Conservation (phyloP, 208 protist genomes). For the Acanthamoeba divionensis region DNA sequence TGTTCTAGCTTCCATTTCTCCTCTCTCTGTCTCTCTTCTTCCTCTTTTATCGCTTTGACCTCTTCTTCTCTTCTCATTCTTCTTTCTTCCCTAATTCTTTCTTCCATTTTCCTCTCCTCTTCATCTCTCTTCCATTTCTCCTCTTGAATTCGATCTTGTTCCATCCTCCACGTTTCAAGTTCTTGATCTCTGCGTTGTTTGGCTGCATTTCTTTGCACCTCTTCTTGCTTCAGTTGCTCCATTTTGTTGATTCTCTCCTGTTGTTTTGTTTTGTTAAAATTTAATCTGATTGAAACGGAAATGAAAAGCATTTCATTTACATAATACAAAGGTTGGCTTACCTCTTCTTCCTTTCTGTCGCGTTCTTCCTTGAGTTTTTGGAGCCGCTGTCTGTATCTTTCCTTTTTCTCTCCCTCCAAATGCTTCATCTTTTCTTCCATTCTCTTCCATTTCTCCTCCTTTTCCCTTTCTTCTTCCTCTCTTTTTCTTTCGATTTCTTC, state of each 20-base stretch:
- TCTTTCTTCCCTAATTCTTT: background rate
- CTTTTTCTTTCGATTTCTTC: background rate
- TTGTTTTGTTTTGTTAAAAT: no score
- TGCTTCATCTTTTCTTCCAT: conserved; percentile 19
- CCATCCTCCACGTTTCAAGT: background rate
- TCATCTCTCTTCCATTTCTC: background rate
- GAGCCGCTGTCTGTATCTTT: background rate
- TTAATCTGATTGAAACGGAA: no score
- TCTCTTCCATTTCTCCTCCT: background rate
- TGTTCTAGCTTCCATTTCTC: background rate
- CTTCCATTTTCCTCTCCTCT: background rate
- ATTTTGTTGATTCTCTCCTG: background rate
- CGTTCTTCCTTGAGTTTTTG: conserved; percentile 40
- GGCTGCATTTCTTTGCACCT: background rate
- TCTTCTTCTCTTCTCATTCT: background rate
- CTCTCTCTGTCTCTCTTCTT: no score
- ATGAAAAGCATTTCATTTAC: background rate
- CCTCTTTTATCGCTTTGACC: background rate
- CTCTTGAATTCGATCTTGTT: background rate
- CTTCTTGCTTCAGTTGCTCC: conserved; percentile 40
- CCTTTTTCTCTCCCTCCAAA: conserved; percentile 37
- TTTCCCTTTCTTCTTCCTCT: background rate
- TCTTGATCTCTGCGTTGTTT: background rate
- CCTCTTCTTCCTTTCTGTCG: background rate
- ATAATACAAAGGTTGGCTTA: background rate